These are phyloP conservation scores for Plantago elongata DNA, from an alignment of 257 asterid genomes.

Conservation along the genomic window DNA sequence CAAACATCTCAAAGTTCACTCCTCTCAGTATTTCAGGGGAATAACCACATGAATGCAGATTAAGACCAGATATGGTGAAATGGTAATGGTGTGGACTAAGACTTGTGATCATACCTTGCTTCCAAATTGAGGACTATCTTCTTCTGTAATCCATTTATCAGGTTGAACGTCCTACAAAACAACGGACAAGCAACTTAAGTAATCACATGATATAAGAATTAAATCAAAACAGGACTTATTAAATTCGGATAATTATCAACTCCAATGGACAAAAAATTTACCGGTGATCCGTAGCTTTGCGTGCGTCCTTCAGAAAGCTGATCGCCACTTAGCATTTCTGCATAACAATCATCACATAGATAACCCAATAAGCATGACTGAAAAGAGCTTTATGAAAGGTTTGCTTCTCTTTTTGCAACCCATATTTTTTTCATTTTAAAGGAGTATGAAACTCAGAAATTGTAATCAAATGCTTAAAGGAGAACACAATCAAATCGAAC, in stretches of 20 bases:
- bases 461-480: not conserved
- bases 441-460: not conserved
- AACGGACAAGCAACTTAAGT: slow-evolving; percentile 7
- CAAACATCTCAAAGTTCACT: no score
- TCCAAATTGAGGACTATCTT: slow-evolving; percentile 28
- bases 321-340: slow-evolving; percentile 29
- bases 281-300: slow-evolving; percentile 32
- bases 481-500: slow-evolving; percentile 22
- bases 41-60: no score
- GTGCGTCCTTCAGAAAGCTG: slow-evolving; percentile 33
- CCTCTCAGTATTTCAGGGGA: no score
- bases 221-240: not conserved
- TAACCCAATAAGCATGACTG: not conserved
- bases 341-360: slow-evolving; percentile 12
- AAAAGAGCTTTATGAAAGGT: not conserved
- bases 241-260: not conserved
- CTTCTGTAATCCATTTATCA: slow-evolving; percentile 32
- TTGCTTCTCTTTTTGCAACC: not conserved
- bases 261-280: slow-evolving; percentile 12
- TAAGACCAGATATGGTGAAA: not conserved
- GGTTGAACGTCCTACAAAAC: slow-evolving; percentile 34
- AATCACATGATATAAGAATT: not conserved
- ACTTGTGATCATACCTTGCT: slow-evolving; percentile 26
- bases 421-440: not conserved
- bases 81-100: not conserved